Base-by-base conservation (phyloP, 2,329 filamentous ascomycete genomes). In the Aspergillus transmontanensis region DNA sequence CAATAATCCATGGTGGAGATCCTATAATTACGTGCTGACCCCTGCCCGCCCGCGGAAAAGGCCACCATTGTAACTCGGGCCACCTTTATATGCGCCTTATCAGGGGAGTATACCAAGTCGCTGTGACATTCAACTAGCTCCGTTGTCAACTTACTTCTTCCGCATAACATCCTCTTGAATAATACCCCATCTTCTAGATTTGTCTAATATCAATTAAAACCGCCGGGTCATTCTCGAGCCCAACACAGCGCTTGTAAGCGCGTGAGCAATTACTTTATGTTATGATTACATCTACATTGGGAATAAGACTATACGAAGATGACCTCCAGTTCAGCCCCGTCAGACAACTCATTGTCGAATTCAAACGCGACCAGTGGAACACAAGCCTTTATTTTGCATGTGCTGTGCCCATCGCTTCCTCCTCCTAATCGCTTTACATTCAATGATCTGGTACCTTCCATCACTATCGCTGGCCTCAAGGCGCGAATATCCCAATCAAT, bases 391-490 rank as follows among this genome's bases (percentile, higher is more conserved):
- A 69, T 68, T 11, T 66, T 82, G 23, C 73, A 79, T 64, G 71
- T 82, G 26, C 64, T 82, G 7, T 81, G 79, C 59, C 80, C 80
- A 14, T 78, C 78, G 0, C 68, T 77, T 39, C 73, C 77, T 53
- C 66, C 78, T 26, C 74, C 74, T 6, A 73, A 72, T 48, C 76
- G 75, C 16, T 72, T 81, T 54, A 78, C 75, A 1, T 72, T 83
- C 39, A 64, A 74, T 1, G 68, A 75, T 50, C 60, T 83, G 36
- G 67, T 75, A 34, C 67, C 78, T 6, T 72, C 68, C 55, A 78
- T 77, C 2, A 87, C 83, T 2, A 73, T 89, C 55, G 79, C 75
- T 23, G 78, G 82, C 57, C 76, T 89, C n/a, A 86, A 85, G 66
- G 70, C 78, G 50, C 81, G 77, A 59, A 84, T 89, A 60, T 79